Evolutionary conservation across 345 rosid genomes (phyloP).

Genomic region (Eucalyptus regnans): DNA sequence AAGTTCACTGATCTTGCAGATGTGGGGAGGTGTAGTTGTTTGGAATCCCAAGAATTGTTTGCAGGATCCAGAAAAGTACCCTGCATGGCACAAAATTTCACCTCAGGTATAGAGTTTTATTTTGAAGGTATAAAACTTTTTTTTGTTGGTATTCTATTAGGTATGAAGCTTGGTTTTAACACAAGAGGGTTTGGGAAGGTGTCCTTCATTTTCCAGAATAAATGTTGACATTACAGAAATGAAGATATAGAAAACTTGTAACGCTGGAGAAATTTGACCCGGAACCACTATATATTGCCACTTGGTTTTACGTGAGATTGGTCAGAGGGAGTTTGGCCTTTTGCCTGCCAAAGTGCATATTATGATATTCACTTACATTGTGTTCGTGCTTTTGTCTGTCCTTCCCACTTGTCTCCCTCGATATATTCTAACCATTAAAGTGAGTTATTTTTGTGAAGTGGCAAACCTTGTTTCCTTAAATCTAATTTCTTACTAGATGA

Average conservation of each 20-base stretch:
- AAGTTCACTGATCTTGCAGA: slow-evolving; percentile 27
- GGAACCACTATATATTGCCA: not conserved
- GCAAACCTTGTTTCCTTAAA: not conserved
- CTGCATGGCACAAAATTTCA: slow-evolving; percentile 30
- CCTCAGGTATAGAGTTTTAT: slow-evolving; percentile 33
- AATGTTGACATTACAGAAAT: not conserved
- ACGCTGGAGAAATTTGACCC: not conserved
- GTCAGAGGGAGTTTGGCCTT: not conserved
- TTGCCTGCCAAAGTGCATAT: not conserved
- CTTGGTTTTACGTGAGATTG: not conserved
- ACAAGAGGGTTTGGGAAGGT: not conserved
- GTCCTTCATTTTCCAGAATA: not conserved
- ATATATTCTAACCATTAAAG: not conserved
- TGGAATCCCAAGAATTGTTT: slow-evolving; percentile 66
- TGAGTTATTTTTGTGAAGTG: not conserved
- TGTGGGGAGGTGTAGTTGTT: slow-evolving; percentile 96
- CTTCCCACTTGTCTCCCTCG: not conserved
- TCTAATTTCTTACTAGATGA: not conserved
- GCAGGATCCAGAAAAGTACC: slow-evolving; percentile 20
- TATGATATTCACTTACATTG: not conserved
- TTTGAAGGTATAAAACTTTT: not conserved
- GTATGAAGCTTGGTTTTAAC: not conserved
- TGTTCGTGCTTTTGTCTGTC: not conserved
- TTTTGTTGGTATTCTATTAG: not conserved
- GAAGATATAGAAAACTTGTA: not conserved